Evolutionary conservation across 73 alveolate genomes (phyloP).

Genomic region (Symbiodinium pilosum): DNA sequence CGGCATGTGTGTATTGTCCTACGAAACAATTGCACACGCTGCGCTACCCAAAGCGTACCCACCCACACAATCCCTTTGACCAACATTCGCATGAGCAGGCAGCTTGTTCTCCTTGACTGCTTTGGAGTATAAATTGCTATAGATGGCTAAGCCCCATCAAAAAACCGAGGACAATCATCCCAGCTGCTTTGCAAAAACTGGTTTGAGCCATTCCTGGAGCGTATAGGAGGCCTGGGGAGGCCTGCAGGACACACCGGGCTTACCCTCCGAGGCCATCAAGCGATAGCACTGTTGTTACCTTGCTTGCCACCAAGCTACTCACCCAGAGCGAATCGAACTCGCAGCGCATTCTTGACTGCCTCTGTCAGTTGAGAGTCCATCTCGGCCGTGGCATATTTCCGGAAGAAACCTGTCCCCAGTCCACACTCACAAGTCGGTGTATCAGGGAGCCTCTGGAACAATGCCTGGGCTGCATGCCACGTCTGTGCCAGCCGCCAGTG

Average conservation of each 20-base stretch:
- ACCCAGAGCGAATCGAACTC: slow-evolving; percentile 64
- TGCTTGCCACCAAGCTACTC: slow-evolving; percentile 30
- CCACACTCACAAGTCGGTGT: neutral
- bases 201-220: too few relatives aligned
- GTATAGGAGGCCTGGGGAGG: too few relatives aligned
- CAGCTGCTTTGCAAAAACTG: too few relatives aligned
- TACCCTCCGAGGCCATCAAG: too few relatives aligned
- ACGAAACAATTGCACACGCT: too few relatives aligned
- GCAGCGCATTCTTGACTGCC: slow-evolving; percentile 57
- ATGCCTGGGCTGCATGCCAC: slow-evolving; percentile 90
- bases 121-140: too few relatives aligned
- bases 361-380: slow-evolving; percentile 34
- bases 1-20: too few relatives aligned
- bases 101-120: neutral
- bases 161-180: too few relatives aligned
- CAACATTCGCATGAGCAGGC: neutral
- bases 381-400: slow-evolving; percentile 11
- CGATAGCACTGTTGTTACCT: too few relatives aligned
- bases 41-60: too few relatives aligned
- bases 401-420: slow-evolving; percentile 35
- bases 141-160: too few relatives aligned
- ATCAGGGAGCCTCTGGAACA: neutral
- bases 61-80: neutral
- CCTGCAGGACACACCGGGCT: too few relatives aligned
- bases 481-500: slow-evolving; percentile 69